Conservation (phyloP, 352 stramenopile species). For the Peronospora belbahrii region DNA sequence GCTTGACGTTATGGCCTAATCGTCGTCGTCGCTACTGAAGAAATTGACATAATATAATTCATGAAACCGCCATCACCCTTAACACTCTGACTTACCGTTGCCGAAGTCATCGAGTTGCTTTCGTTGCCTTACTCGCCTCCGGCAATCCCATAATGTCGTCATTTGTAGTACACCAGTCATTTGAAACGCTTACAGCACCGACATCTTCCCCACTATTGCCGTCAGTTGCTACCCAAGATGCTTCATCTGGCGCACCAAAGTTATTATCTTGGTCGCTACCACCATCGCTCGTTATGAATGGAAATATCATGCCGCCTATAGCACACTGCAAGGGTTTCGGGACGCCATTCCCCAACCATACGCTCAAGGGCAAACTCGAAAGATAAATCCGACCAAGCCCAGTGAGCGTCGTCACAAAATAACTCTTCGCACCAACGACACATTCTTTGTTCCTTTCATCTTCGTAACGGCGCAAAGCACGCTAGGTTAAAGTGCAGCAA, state of each 20-base stretch:
- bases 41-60: constrained; percentile 55
- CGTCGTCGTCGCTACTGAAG: constrained; percentile 38
- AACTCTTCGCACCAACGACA: constrained; percentile 90
- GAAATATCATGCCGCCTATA: constrained; percentile 82
- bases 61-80: constrained; percentile 36
- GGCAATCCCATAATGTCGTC: constrained; percentile 47
- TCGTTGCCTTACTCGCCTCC: background rate
- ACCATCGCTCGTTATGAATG: constrained; percentile 70
- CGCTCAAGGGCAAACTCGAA: constrained; percentile 89
- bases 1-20: too few relatives aligned
- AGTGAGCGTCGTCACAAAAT: constrained; percentile 91
- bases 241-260: constrained; percentile 22
- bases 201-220: constrained; percentile 4
- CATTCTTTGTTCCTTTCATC: constrained; percentile 90
- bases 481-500: constrained; percentile 86
- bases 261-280: constrained; percentile 24
- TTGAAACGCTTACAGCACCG: constrained; percentile 1
- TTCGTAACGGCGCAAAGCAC: constrained; percentile 89
- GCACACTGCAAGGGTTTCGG: constrained; percentile 69
- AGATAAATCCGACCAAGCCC: constrained; percentile 88
- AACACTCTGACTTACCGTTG: constrained; percentile 17
- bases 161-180: constrained; percentile 31
- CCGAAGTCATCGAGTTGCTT: constrained; percentile 15
- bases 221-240: constrained; percentile 16
- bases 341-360: constrained; percentile 89